phyloP scores from a whole-genome alignment of 768 basidiomycete genomes.

The Inosperma sp. region DNA sequence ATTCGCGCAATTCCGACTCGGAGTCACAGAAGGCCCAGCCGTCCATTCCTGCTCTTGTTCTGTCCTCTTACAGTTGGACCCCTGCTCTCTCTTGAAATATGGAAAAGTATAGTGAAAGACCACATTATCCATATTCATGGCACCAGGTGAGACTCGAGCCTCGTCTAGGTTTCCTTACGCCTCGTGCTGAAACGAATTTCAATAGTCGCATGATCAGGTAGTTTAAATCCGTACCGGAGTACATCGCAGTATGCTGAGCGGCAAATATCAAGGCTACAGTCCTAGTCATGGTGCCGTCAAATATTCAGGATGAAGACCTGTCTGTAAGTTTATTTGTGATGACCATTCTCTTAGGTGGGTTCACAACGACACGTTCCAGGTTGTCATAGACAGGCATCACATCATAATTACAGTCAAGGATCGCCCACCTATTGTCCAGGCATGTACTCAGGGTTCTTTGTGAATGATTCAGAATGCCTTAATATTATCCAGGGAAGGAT shows the following conservation, averaged over 20 bases:
- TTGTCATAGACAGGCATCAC: slow-evolving; percentile 65
- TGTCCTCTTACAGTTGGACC: slow-evolving; percentile 9
- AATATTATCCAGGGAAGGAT: slow-evolving; percentile 54
- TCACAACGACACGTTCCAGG: slow-evolving; percentile 35
- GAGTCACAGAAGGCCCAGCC: neutral
- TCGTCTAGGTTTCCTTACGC: slow-evolving; percentile 11
- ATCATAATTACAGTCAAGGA: slow-evolving; percentile 71
- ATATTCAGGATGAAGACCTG: slow-evolving; percentile 67
- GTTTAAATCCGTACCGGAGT: slow-evolving; percentile 13
- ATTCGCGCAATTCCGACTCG: slow-evolving; percentile 1
- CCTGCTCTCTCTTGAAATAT: slow-evolving; percentile 21
- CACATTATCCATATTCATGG: slow-evolving; percentile 67
- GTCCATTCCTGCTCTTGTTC: slow-evolving; percentile 10
- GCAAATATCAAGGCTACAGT: slow-evolving; percentile 60
- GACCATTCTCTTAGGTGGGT: neutral
- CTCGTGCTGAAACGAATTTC: slow-evolving; percentile 17
- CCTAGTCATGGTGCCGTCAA: slow-evolving; percentile 66
- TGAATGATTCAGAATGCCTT: neutral
- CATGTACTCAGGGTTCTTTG: slow-evolving; percentile 28
- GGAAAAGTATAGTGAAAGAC: slow-evolving; percentile 38
- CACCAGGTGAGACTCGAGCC: slow-evolving; percentile 58
- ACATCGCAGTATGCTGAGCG: slow-evolving; percentile 15
- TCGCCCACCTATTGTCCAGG: slow-evolving; percentile 70
- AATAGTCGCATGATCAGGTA: slow-evolving; percentile 86
- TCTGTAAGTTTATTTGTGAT: slow-evolving; percentile 39